These are phyloP conservation scores for Eimeria maxima DNA, from an alignment of 169 alveolate genomes.

Conservation along the genomic window DNA sequence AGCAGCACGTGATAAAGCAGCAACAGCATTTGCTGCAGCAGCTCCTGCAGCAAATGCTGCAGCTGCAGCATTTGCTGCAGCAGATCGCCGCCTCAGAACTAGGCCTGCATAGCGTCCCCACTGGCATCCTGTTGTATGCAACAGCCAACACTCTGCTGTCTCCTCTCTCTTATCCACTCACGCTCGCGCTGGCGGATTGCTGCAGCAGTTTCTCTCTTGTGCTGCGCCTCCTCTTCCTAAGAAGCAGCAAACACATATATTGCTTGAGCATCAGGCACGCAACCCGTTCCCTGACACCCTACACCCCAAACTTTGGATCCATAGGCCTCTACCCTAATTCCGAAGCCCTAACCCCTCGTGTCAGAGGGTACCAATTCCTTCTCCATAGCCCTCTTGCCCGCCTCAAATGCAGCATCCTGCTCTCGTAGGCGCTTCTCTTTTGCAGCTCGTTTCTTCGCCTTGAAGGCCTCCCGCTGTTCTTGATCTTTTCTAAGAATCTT, in stretches of 20 bases:
- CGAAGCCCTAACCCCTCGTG: neutral
- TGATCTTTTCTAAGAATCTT: neutral
- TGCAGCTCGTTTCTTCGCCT: neutral
- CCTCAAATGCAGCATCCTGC: neutral
- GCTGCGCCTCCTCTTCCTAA: constrained; percentile 23
- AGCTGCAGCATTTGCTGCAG: neutral
- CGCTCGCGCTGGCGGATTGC: constrained; percentile 25
- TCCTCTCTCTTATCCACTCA: neutral
- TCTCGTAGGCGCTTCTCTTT: neutral
- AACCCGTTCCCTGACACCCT: neutral
- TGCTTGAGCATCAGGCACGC: neutral
- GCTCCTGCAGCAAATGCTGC: neutral
- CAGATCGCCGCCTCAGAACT: neutral
- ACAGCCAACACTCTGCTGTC: neutral
- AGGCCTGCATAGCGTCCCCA: neutral
- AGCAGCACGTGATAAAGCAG: neutral
- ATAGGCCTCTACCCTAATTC: neutral
- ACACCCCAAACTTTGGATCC: neutral
- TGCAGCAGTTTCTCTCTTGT: constrained; percentile 7
- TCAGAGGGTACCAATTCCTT: neutral
- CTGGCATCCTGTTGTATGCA: neutral
- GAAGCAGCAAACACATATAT: neutral
- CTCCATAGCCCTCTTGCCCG: neutral
- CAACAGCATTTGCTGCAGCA: neutral
- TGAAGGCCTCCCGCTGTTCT: constrained; percentile 37